Conservation (phyloP, 108 stramenopile species). For the Fistulifera pelliculosa region DNA sequence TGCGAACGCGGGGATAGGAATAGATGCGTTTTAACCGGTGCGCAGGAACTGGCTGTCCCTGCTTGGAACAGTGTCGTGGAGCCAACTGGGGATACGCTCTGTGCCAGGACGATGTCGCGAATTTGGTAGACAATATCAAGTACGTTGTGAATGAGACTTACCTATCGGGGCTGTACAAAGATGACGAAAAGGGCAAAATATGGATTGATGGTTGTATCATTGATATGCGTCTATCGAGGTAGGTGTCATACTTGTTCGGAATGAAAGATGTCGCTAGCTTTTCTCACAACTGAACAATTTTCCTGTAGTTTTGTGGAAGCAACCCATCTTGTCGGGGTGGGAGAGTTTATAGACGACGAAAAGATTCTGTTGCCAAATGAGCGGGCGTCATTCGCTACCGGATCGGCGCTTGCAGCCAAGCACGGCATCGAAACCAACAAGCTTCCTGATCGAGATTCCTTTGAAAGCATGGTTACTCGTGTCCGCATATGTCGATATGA, state of each 20-base stretch:
- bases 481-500: conserved; percentile 34
- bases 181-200: not conserved
- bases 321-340: conserved; percentile 35
- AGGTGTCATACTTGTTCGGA: not conserved
- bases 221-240: conserved; percentile 29
- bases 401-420: conserved; percentile 23
- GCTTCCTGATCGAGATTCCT: conserved; percentile 24
- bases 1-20: conserved; percentile 25
- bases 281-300: not conserved
- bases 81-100: conserved; percentile 44
- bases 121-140: conserved; percentile 1
- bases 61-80: conserved; percentile 45
- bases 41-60: conserved; percentile 30
- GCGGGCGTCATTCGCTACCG: conserved; percentile 25
- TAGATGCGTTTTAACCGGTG: conserved; percentile 45
- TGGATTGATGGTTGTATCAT: conserved; percentile 25
- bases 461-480: conserved; percentile 31
- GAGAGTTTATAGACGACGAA: conserved; percentile 21
- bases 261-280: not conserved
- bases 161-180: not conserved
- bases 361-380: conserved; percentile 22
- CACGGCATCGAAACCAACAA: conserved; percentile 25
- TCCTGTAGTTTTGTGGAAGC: conserved; percentile 27
- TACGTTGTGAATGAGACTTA: not conserved
- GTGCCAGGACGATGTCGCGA: conserved; percentile 16